phyloP scores from a whole-genome alignment of 345 rosid species.

The Populus deltoides region DNA sequence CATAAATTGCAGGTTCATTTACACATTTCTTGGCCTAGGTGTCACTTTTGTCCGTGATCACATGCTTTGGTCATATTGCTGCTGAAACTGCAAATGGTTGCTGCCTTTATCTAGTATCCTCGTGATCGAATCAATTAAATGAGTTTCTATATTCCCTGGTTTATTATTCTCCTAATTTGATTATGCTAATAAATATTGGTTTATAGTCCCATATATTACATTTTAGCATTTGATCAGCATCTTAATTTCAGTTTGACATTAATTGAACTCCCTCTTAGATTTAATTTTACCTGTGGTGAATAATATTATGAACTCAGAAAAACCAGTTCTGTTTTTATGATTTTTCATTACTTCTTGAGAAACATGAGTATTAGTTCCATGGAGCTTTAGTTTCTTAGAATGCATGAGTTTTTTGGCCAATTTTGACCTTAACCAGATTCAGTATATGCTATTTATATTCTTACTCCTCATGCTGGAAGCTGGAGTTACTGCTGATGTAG shows the following conservation, averaged over 20 bases:
- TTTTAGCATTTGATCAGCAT: not conserved
- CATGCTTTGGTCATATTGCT: conserved; percentile 81
- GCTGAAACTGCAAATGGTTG: conserved; percentile 81
- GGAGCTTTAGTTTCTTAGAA: not conserved
- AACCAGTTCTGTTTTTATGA: not conserved
- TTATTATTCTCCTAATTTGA: not conserved
- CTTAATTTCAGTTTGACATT: not conserved
- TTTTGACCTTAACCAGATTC: conserved; percentile 32
- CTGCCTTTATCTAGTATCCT: conserved; percentile 81
- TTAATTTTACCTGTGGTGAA: not conserved
- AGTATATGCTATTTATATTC: conserved; percentile 76
- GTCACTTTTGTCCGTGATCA: conserved; percentile 57
- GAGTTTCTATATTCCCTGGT: not conserved
- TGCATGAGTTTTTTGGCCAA: not conserved
- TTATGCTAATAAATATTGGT: not conserved
- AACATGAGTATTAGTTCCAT: not conserved
- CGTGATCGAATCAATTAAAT: conserved; percentile 4
- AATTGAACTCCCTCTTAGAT: not conserved
- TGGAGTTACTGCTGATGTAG: conserved; percentile 65
- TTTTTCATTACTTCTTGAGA: not conserved
- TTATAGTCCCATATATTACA: not conserved
- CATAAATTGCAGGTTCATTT: conserved; percentile 67
- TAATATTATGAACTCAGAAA: not conserved
- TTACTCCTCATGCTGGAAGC: conserved; percentile 75
- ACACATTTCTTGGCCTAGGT: conserved; percentile 67